Percentiles rank a stretch among this genome's conserved stretches.
phyloP scores from a whole-genome alignment of 192 early-diverging fungal species.

The Backusella parvicylindrica region DNA sequence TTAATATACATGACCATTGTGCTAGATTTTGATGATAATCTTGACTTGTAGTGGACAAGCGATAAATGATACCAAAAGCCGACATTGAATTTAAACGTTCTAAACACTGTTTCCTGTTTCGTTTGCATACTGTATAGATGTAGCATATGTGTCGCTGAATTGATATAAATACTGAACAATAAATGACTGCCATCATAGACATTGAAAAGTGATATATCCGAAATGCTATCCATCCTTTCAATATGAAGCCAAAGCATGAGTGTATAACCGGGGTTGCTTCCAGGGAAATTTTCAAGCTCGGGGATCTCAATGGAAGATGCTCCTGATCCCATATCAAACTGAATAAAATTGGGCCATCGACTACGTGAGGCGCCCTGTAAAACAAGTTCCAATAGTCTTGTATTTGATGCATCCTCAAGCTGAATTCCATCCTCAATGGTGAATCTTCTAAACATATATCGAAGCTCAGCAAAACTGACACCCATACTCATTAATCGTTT shows the following conservation, averaged over 20 bases:
- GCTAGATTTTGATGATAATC: conserved; percentile 39
- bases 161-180: conserved; percentile 41
- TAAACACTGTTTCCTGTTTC: conserved; percentile 45
- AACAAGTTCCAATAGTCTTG: conserved; percentile 46
- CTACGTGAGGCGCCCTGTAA: conserved; percentile 48
- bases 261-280: conserved; percentile 52
- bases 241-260: conserved; percentile 60
- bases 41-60: conserved; percentile 58
- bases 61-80: conserved; percentile 67
- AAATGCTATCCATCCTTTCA: conserved; percentile 47
- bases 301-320: conserved; percentile 42
- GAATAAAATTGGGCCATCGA: conserved; percentile 60
- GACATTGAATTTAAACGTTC: conserved; percentile 48
- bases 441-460: conserved; percentile 55
- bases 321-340: conserved; percentile 45
- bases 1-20: conserved; percentile 61
- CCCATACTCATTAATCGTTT: conserved; percentile 57
- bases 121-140: conserved; percentile 38
- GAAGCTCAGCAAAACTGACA: conserved; percentile 47
- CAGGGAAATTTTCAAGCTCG: conserved; percentile 50
- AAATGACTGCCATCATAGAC: conserved; percentile 47
- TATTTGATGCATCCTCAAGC: conserved; percentile 29
- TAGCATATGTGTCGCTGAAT: conserved; percentile 42
- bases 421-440: background rate
- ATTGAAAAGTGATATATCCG: conserved; percentile 41